Evolutionary conservation across 441 rosid species (phyloP).

Genomic region (Sinapis alba): DNA sequence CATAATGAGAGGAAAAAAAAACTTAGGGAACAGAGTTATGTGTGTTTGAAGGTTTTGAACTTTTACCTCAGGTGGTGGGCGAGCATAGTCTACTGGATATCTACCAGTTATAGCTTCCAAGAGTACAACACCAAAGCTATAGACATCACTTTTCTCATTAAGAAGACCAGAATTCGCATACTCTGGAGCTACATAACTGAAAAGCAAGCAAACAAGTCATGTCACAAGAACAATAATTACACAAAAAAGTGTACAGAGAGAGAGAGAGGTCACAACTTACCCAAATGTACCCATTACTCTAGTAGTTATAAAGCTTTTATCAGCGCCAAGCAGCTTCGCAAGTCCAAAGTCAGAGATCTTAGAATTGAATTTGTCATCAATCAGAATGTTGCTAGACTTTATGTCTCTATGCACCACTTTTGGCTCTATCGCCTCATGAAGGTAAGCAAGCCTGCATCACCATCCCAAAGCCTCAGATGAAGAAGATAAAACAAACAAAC

Average conservation of each 20-base stretch:
- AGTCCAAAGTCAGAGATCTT: constrained; percentile 81
- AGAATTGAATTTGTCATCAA: constrained; percentile 68
- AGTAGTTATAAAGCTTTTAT: constrained; percentile 70
- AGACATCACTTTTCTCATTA: constrained; percentile 52
- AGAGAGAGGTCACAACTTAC: constrained; percentile 36
- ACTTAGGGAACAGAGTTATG: not conserved
- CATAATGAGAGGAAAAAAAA: no score
- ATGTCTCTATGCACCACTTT: constrained; percentile 87
- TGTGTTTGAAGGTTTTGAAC: not conserved
- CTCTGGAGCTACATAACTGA: constrained; percentile 93
- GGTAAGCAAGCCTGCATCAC: constrained; percentile 64
- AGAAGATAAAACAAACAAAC: not conserved
- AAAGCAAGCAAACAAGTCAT: not conserved
- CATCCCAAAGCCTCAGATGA: not conserved
- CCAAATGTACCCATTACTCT: constrained; percentile 86
- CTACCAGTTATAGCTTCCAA: constrained; percentile 96
- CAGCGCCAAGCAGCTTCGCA: constrained; percentile 75
- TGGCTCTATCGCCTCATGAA: constrained; percentile 50
- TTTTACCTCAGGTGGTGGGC: constrained; percentile 79
- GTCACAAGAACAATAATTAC: not conserved
- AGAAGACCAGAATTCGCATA: constrained; percentile 92
- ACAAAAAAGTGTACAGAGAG: not conserved
- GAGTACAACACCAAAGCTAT: constrained; percentile 73
- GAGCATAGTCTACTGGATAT: constrained; percentile 90
- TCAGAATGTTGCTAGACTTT: constrained; percentile 78